These are phyloP conservation scores for Penicillium sclerotigenum DNA, from an alignment of 2,329 filamentous ascomycete species.

Conservation along the genomic window DNA sequence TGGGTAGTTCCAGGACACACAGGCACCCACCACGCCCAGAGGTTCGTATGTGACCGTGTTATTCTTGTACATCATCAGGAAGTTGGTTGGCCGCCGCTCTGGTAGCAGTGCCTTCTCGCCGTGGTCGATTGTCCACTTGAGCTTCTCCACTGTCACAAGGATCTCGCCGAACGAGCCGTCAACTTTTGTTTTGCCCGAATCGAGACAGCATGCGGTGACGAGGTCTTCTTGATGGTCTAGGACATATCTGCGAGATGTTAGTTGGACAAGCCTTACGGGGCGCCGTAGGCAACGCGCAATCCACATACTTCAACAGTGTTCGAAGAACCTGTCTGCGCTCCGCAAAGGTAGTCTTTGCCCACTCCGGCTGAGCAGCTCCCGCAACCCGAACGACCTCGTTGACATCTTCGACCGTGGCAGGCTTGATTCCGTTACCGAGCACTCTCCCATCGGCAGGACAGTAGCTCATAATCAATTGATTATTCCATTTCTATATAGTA, in stretches of 20 bases:
- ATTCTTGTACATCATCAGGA: constrained; percentile 92
- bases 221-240: constrained; percentile 88
- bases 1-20: constrained; percentile 95
- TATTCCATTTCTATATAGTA: constrained; percentile 37
- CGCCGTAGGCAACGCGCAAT: neutral
- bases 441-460: constrained; percentile 84
- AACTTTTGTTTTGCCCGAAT: constrained; percentile 94
- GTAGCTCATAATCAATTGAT: constrained; percentile 44
- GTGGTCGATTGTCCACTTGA: constrained; percentile 89
- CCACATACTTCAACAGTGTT: constrained; percentile 64
- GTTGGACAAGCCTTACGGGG: neutral
- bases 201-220: constrained; percentile 78
- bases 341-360: constrained; percentile 73
- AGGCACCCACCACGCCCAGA: constrained; percentile 84
- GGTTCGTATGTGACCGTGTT: constrained; percentile 91
- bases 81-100: constrained; percentile 74
- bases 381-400: constrained; percentile 75
- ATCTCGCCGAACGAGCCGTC: constrained; percentile 94
- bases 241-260: constrained; percentile 55
- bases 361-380: constrained; percentile 68
- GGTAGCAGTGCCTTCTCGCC: constrained; percentile 76
- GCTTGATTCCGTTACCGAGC: constrained; percentile 64
- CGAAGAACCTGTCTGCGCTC: constrained; percentile 75
- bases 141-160: constrained; percentile 86
- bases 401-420: constrained; percentile 71